Evolutionary conservation across 352 stramenopile species (phyloP).

Genomic region (Phytophthora hybrid): DNA sequence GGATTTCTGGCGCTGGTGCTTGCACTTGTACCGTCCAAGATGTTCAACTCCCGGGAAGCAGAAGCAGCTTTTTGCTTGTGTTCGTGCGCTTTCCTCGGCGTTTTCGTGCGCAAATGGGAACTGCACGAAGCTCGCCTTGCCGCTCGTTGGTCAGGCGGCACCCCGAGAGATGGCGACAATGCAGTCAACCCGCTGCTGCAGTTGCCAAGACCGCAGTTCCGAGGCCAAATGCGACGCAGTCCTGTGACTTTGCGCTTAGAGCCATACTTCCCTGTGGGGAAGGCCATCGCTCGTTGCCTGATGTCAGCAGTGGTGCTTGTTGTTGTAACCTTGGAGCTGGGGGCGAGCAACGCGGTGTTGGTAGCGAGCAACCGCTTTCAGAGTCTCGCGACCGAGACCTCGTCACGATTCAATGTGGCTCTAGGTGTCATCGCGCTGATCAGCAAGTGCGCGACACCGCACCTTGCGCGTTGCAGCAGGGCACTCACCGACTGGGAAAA

Average conservation of each 20-base stretch:
- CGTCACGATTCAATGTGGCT: conserved; percentile 36
- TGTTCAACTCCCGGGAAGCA: conserved; percentile 9
- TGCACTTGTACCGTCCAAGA: conserved; percentile 25
- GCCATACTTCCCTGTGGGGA: conserved; percentile 46
- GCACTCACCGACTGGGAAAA: conserved; percentile 80
- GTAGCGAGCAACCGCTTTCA: conserved; percentile 49
- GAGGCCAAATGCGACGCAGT: conserved; percentile 58
- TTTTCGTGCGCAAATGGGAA: conserved; percentile 73
- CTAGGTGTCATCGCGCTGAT: conserved; percentile 49
- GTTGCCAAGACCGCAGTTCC: conserved; percentile 63
- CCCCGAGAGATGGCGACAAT: conserved; percentile 28
- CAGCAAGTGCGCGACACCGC: conserved; percentile 26
- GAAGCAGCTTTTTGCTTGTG: conserved; percentile 55
- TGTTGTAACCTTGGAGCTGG: conserved; percentile 35
- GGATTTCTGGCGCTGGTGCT: conserved; percentile 49
- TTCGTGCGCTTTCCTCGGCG: conserved; percentile 55
- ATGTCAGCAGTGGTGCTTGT: conserved; percentile 35
- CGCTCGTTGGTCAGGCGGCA: conserved; percentile 59
- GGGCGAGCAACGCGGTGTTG: conserved; percentile 43
- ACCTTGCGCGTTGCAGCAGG: conserved; percentile 50
- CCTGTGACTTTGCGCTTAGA: conserved; percentile 65
- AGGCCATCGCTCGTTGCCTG: conserved; percentile 43
- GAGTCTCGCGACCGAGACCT: conserved; percentile 16
- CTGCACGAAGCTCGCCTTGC: conserved; percentile 51
- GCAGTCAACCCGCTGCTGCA: conserved; percentile 27